Percentiles rank a stretch among this genome's conserved stretches.
These are phyloP conservation scores for Orobanche coerulescens DNA, from an alignment of 257 asterid species.

Conservation along the genomic window DNA sequence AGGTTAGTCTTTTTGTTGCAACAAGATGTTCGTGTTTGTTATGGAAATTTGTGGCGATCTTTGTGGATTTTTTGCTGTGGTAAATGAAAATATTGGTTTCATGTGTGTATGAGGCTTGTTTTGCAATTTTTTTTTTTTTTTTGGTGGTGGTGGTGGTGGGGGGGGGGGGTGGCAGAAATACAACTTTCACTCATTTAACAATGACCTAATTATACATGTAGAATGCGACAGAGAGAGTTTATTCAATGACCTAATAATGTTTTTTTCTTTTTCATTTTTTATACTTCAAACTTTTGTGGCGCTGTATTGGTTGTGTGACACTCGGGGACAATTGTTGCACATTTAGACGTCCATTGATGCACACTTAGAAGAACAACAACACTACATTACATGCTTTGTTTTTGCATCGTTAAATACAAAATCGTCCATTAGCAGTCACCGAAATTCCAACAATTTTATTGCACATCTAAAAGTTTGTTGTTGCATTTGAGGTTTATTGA, in stretches of 20 bases:
- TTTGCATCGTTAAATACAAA: no score
- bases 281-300: neutral
- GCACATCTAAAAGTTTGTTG: no score
- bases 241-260: neutral
- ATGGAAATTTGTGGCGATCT: neutral
- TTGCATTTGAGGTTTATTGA: no score
- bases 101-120: neutral
- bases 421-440: no score
- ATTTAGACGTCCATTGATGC: no score
- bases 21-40: neutral
- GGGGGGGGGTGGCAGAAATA: no score
- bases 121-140: no score
- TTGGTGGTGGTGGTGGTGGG: no score
- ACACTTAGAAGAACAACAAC: no score
- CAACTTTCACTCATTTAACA: neutral
- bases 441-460: no score
- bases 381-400: no score
- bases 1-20: constrained; percentile 36
- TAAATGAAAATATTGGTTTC: neutral
- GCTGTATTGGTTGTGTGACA: neutral
- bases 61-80: neutral
- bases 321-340: neutral
- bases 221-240: neutral
- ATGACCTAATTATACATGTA: neutral
- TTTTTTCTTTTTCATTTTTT: neutral